Percentiles rank a stretch among this genome's conserved stretches.
Conservation (phyloP, 768 basidiomycete species). For the Cystoderma amianthinum region DNA sequence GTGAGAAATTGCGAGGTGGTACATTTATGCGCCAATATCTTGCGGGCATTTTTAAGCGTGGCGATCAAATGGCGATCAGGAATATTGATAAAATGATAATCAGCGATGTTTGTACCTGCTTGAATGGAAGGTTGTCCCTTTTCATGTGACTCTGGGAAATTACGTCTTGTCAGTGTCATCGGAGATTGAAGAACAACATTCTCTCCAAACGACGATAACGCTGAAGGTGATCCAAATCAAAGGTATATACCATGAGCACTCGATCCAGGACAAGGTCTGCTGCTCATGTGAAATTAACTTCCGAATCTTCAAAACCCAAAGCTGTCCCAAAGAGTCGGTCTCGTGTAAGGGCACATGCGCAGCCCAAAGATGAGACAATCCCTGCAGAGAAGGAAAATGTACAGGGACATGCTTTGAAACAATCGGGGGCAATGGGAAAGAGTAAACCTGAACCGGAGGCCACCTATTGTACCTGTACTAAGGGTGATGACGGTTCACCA, state of each 20-base stretch:
- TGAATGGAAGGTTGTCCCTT: no score
- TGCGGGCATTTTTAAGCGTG: no score
- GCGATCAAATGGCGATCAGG: no score
- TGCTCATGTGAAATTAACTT: constrained; percentile 10
- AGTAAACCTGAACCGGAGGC: constrained; percentile 12
- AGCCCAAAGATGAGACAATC: constrained; percentile 7
- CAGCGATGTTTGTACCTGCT: no score
- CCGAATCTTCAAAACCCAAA: constrained; percentile 7
- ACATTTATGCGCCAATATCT: no score
- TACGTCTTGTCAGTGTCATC: no score
- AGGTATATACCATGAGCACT: constrained; percentile 29
- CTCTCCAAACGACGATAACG: no score
- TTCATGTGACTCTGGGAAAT: no score
- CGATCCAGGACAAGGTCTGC: constrained; percentile 37
- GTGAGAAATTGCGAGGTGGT: no score
- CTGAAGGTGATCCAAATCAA: no score
- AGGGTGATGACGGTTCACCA: constrained; percentile 70
- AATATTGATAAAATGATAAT: no score
- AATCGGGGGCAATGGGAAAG: constrained; percentile 8
- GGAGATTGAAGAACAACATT: no score
- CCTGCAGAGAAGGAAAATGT: constrained; percentile 20
- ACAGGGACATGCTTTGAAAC: constrained; percentile 12
- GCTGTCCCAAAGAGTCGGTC: constrained; percentile 8
- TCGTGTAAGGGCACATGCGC: constrained; percentile 4
- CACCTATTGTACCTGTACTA: constrained; percentile 56